Conservation (phyloP, 2,329 filamentous ascomycete genomes). For the Verticillium alfalfae region DNA sequence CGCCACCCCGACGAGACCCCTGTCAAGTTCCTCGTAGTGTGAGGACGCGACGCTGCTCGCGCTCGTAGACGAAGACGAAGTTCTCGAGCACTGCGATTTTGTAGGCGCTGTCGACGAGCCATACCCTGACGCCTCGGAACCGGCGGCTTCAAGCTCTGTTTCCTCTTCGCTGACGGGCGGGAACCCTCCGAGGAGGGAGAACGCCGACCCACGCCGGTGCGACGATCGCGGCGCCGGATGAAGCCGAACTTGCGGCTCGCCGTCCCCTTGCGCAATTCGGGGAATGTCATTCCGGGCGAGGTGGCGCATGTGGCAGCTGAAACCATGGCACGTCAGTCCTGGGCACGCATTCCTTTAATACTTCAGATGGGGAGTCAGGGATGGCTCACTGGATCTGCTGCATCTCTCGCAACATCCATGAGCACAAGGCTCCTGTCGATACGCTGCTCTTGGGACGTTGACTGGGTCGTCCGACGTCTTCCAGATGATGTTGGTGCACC, state of each 20-base stretch:
- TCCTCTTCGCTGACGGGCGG: constrained; percentile 1
- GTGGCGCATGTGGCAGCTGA: constrained; percentile 4
- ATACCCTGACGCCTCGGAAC: neutral
- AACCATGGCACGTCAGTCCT: neutral
- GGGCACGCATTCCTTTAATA: too few relatives aligned
- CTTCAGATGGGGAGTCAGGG: neutral
- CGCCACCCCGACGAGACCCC: neutral
- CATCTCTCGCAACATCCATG: constrained; percentile 49
- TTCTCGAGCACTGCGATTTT: neutral
- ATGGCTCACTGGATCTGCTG: constrained; percentile 33
- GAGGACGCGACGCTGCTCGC: neutral
- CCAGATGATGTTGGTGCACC: constrained; percentile 36
- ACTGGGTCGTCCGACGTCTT: constrained; percentile 20
- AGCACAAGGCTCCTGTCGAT: constrained; percentile 29
- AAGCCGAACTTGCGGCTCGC: constrained; percentile 28
- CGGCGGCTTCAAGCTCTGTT: neutral
- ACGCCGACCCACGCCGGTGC: constrained; percentile 19
- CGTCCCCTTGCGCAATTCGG: constrained; percentile 30
- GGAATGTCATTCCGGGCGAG: constrained; percentile 24
- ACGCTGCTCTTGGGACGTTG: neutral
- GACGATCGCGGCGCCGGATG: constrained; percentile 18
- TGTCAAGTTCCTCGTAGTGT: neutral
- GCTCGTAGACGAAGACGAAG: neutral
- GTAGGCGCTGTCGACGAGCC: neutral
- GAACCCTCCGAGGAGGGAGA: constrained; percentile 7